phyloP scores from a whole-genome alignment of 83 land plant species.

The Isoetes engelmannii region DNA sequence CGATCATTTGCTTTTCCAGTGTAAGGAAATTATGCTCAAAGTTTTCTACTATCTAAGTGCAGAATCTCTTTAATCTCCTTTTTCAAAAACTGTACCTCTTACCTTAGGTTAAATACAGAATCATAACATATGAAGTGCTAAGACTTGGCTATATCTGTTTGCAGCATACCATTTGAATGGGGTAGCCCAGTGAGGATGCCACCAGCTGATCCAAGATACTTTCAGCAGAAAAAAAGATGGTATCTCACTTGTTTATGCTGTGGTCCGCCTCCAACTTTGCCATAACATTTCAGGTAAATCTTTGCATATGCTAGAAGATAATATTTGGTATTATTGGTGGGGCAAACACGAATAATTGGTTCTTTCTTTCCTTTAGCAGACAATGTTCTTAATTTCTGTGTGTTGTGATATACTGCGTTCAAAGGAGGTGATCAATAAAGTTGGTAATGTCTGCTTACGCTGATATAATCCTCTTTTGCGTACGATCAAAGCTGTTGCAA shows the following conservation, averaged over 20 bases:
- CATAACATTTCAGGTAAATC: background rate
- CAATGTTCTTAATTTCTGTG: no score
- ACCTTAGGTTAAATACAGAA: background rate
- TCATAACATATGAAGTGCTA: background rate
- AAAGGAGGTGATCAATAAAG: no score
- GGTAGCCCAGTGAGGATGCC: slow-evolving; percentile 6
- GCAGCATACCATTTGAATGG: slow-evolving; percentile 11
- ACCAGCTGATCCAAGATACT: background rate
- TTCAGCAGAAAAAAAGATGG: background rate
- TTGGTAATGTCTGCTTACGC: no score
- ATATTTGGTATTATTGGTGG: no score
- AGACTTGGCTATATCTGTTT: background rate
- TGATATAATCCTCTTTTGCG: no score
- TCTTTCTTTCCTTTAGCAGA: no score
- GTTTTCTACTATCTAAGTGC: background rate
- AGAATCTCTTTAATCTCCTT: background rate
- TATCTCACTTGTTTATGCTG: background rate
- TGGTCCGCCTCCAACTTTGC: background rate
- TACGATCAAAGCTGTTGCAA: no score
- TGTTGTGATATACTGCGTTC: no score
- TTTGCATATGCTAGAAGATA: no score
- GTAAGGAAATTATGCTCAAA: background rate
- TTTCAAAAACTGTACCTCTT: background rate
- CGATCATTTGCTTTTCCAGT: slow-evolving; percentile 6
- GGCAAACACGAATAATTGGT: no score